Percentiles rank a stretch among this genome's conserved stretches.
phyloP scores from a whole-genome alignment of 2,329 filamentous ascomycete genomes.

The Elsinoe fawcettii region DNA sequence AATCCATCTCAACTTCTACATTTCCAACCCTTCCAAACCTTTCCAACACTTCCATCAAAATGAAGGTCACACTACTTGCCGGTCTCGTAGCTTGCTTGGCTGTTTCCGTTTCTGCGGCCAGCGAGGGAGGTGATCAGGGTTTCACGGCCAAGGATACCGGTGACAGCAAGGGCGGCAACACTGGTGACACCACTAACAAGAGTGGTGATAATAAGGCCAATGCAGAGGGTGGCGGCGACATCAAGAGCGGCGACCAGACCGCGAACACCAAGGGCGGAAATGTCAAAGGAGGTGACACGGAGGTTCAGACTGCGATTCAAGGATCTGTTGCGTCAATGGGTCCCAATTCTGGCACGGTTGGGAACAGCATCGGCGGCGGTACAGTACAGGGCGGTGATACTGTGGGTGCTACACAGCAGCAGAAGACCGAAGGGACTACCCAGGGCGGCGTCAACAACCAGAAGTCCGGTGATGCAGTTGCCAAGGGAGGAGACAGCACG shows the following conservation, averaged over 20 bases:
- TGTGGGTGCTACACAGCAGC: neutral
- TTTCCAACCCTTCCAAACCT: neutral
- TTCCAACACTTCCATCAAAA: constrained; percentile 4
- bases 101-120: neutral
- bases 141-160: neutral
- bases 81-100: constrained; percentile 9
- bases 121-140: neutral
- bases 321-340: neutral
- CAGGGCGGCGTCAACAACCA: constrained; percentile 3
- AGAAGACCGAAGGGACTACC: neutral
- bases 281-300: no score
- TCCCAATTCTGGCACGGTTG: neutral
- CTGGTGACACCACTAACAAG: neutral
- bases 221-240: neutral
- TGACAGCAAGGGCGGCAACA: neutral
- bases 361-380: neutral
- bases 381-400: no score
- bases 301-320: neutral
- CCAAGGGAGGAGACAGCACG: neutral
- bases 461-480: constrained; percentile 11
- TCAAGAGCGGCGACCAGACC: neutral
- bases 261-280: neutral
- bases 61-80: constrained; percentile 5
- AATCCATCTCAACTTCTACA: neutral
- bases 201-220: neutral